phyloP scores from a whole-genome alignment of 2,329 filamentous ascomycete species.

The Emericellopsis cladophorae region DNA sequence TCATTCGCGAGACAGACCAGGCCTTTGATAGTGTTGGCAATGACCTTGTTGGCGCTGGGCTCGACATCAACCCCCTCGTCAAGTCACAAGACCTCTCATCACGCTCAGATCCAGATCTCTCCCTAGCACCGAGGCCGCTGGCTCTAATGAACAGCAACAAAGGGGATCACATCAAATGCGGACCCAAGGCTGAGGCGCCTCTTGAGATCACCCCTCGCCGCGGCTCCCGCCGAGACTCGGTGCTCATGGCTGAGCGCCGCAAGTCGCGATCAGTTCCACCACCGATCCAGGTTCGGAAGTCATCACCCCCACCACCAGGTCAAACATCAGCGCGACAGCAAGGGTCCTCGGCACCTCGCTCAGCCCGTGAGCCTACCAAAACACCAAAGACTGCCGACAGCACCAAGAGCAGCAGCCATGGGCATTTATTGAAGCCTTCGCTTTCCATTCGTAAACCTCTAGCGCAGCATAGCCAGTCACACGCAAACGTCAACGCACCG shows the following conservation, averaged over 20 bases:
- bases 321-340: background rate
- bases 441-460: too few species aligned
- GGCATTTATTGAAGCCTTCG: background rate
- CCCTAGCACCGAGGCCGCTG: background rate
- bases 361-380: background rate
- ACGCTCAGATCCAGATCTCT: background rate
- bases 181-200: background rate
- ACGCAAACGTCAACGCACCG: background rate
- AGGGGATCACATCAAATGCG: background rate
- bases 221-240: background rate
- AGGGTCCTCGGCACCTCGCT: background rate
- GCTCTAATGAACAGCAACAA: background rate
- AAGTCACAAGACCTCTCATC: constrained; percentile 1
- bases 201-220: background rate
- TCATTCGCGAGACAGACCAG: constrained; percentile 4
- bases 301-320: background rate
- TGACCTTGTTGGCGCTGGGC: constrained; percentile 5
- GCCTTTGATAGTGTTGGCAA: constrained; percentile 2
- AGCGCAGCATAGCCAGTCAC: background rate
- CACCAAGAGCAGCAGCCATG: too few species aligned
- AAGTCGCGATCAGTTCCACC: constrained; percentile 3
- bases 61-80: background rate
- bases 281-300: background rate
- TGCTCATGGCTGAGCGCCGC: background rate
- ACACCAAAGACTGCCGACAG: too few species aligned